Evolutionary conservation across 2,329 filamentous ascomycete genomes (phyloP), one percentile per base, ranked within the genome.

Genomic region (Colletotrichum zoysiae): DNA sequence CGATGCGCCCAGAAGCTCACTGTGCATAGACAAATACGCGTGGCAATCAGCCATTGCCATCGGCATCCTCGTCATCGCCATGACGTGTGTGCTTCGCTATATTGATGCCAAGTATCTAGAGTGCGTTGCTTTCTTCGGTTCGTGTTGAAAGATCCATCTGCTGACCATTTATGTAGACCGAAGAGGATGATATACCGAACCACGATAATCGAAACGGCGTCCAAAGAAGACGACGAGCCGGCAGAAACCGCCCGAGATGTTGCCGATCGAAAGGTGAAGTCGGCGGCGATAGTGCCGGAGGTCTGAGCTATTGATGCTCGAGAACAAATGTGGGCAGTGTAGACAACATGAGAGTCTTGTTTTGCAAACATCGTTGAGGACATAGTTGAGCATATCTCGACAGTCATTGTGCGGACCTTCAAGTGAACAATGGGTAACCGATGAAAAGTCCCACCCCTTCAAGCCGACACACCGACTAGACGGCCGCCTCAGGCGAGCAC

Each of bases 11-110:
- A 38, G 30, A 48, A 30, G 12, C 59, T 73, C 18, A 73, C 26
- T 33, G 18, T 50, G 5, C 44, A 16, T 30, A 83, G 81, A 84
- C 68, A 80, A 80, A 63, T 84, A 85, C 61, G 85, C 84, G 11
- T 87, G 85, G 85, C 84, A 86, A 75, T 83, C 83, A 20, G 81
- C 83, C 1, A 77, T 84, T 59, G 84, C 82, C 1, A 76, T 86
- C 2, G 82, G 83, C 77, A 75, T 84, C 0, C 76, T 86, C 0
- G 84, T 86, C 5, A 81, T 84, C n/a, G 74, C 79, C 20, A 84
- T 86, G 81, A 83, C 83, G 0, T 82, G 83, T 46, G 64, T 78
- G 11, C 74, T 86, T 44, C 82, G 84, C 23, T 83, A 80, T 62
- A 79, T 86, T 30, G 84, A 86, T 76, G 78, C 84, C 5, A 80